Conservation (phyloP, 2,329 filamentous ascomycete species). For the Claviceps sp. region DNA sequence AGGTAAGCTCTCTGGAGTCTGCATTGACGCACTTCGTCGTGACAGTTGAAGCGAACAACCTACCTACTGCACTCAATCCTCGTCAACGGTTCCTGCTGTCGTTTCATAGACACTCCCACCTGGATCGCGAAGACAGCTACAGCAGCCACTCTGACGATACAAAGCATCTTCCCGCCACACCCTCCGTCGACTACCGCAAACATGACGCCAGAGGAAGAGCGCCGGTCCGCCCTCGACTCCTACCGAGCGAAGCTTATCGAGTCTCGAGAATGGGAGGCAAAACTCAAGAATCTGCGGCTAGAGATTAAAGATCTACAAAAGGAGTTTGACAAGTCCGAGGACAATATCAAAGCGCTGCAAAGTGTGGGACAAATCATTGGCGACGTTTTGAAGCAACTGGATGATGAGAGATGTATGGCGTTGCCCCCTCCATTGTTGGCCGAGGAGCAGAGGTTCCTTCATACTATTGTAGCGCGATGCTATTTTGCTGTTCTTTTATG, state of each 20-base stretch:
- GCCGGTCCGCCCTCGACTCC: slow-evolving; percentile 57
- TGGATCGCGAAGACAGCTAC: not conserved
- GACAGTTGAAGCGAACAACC: slow-evolving; percentile 1
- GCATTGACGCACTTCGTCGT: slow-evolving; percentile 1
- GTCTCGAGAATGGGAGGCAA: slow-evolving; percentile 96
- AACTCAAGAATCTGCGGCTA: slow-evolving; percentile 83
- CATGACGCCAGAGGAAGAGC: slow-evolving; percentile 45
- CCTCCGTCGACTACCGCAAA: slow-evolving; percentile 7
- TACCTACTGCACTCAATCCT: not conserved
- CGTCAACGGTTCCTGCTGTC: not conserved
- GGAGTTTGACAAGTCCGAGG: slow-evolving; percentile 93
- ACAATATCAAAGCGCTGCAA: slow-evolving; percentile 98
- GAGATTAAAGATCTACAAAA: slow-evolving; percentile 93
- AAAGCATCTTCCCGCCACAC: not conserved
- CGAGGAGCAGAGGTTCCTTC: not conserved
- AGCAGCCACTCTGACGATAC: too few species aligned
- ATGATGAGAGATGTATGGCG: slow-evolving; percentile 87
- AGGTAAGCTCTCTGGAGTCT: slow-evolving; percentile 23
- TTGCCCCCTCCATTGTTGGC: not conserved
- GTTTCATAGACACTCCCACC: not conserved
- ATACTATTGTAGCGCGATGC: not conserved
- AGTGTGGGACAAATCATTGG: slow-evolving; percentile 99
- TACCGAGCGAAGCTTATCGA: slow-evolving; percentile 79
- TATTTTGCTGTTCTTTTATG: not conserved
- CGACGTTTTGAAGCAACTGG: slow-evolving; percentile 95